phyloP scores from a whole-genome alignment of 257 asterid species.

The Nicotiana tomentosiformis region DNA sequence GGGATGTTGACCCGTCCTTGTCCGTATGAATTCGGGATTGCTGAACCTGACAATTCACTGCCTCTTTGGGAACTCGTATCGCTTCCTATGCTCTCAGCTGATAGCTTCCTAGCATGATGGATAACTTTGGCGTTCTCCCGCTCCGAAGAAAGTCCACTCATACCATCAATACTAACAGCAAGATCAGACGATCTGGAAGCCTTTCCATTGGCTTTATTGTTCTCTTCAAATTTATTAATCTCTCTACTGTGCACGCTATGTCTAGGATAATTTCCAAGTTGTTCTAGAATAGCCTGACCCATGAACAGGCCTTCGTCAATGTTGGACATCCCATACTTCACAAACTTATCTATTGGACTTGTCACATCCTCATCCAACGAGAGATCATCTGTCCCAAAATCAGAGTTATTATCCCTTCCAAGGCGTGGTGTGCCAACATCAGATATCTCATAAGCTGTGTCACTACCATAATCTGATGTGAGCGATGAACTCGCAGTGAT shows the following conservation, averaged over 20 bases:
- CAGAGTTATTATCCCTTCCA: conserved; percentile 81
- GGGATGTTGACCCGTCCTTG: conserved; percentile 39
- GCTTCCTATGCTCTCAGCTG: conserved; percentile 76
- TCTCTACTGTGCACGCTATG: conserved; percentile 43
- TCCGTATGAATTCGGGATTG: conserved; percentile 43
- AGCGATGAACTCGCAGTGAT: conserved; percentile 58
- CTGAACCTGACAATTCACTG: conserved; percentile 44
- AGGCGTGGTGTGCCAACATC: conserved; percentile 68
- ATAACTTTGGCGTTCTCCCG: conserved; percentile 28
- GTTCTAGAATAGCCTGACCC: conserved; percentile 93
- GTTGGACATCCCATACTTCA: conserved; percentile 89
- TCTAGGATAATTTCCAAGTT: conserved; percentile 72
- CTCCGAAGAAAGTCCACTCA: conserved; percentile 24
- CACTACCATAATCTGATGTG: conserved; percentile 88
- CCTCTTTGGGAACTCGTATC: conserved; percentile 66
- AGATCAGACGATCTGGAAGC: conserved; percentile 43
- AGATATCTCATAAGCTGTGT: conserved; percentile 84
- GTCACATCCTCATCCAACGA: conserved; percentile 60
- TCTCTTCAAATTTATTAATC: conserved; percentile 26
- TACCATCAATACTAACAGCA: conserved; percentile 22
- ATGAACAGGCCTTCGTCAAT: conserved; percentile 92
- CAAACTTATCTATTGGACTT: conserved; percentile 81
- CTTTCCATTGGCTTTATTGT: conserved; percentile 42
- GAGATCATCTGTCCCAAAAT: conserved; percentile 66
- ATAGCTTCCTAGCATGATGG: conserved; percentile 53